Conservation (phyloP, 2,329 filamentous ascomycete species). For the Fusarium floridanum region DNA sequence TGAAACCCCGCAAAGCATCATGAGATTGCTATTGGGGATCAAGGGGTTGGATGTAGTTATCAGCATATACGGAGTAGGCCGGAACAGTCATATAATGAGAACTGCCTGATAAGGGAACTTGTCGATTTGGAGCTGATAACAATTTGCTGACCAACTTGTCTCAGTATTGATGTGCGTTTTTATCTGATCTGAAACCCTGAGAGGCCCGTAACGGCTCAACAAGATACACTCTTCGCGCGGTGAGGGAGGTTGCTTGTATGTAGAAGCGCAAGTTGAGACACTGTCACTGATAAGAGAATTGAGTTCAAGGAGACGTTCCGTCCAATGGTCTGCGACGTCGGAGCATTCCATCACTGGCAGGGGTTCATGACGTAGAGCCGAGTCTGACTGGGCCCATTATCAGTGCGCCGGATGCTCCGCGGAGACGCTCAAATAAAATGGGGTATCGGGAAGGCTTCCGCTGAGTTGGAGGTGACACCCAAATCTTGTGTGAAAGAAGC, state of each 20-base stretch:
- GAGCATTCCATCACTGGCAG: constrained; percentile 18
- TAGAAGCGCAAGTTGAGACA: not conserved
- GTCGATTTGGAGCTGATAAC: not conserved
- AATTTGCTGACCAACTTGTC: constrained; percentile 1
- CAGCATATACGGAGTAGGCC: not conserved
- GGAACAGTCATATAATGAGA: constrained; percentile 6
- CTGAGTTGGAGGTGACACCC: not conserved
- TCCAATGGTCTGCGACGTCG: not conserved
- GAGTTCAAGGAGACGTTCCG: not conserved
- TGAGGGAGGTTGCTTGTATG: not conserved
- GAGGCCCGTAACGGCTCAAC: not conserved
- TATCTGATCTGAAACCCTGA: not conserved
- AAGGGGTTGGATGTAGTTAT: constrained; percentile 3
- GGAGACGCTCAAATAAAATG: constrained; percentile 33
- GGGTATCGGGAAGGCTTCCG: constrained; percentile 29
- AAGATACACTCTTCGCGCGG: not conserved
- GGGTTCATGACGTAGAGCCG: constrained; percentile 37
- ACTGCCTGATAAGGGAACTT: constrained; percentile 3
- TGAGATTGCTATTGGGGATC: constrained; percentile 11
- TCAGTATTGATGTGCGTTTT: not conserved
- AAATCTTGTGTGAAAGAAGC: not conserved
- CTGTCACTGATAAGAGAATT: not conserved
- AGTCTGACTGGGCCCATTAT: constrained; percentile 25
- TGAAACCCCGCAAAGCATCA: constrained; percentile 30
- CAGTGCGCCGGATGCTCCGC: constrained; percentile 29